Base-by-base conservation (phyloP, 345 rosid genomes). In the Corchorus capsularis region DNA sequence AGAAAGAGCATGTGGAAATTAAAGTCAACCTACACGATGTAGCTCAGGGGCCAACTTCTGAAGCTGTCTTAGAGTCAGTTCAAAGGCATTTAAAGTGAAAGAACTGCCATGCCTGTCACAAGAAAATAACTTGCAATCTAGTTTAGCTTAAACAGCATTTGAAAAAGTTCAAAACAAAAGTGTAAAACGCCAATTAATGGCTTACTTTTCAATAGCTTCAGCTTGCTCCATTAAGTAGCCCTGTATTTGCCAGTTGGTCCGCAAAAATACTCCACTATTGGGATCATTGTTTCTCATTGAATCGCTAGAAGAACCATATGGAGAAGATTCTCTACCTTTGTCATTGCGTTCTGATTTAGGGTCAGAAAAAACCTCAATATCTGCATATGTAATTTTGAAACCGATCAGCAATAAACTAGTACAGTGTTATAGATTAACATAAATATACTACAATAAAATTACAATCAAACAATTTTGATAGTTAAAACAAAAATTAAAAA, bases 191-290 rank as follows among this genome's bases (percentile, higher is more conserved):
- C 61, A 55, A 9, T 2, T 10, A 43, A 49, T 74, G 43, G 61
- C 80, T 78, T 85, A 92, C 99, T 83, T 92, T 88, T 96, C 97
- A 79, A 92, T 87, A 70, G 90, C 90, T 79, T 93, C 93, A 62
- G 96, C 93, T 83, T 93, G 96, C 80, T 91, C 92, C 87, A 84
- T 84, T 82, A 93, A 84, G 89, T 86, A 93, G 41, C 97, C 97
- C 77, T 93, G 98, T 74, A 93, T 88, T 83, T 92, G 99, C 89
- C 86, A 86, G 69, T 85, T 91, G 73, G 98, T 85, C 39, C 93
- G 87, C 56, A 93, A 82, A 82, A 91, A 96, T 72, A 82, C 79
- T 62, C 91, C 89, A 12, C 79, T 83, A 78, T 73, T 81, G 27
- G 79, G 69, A 71, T 83, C 87, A 43, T 71, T 64, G 71, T 85